Evolutionary conservation across 1,139 yeast genomes (phyloP), one percentile per base, ranked within the genome.

Genomic region (Yamadazyma dushanensis): DNA sequence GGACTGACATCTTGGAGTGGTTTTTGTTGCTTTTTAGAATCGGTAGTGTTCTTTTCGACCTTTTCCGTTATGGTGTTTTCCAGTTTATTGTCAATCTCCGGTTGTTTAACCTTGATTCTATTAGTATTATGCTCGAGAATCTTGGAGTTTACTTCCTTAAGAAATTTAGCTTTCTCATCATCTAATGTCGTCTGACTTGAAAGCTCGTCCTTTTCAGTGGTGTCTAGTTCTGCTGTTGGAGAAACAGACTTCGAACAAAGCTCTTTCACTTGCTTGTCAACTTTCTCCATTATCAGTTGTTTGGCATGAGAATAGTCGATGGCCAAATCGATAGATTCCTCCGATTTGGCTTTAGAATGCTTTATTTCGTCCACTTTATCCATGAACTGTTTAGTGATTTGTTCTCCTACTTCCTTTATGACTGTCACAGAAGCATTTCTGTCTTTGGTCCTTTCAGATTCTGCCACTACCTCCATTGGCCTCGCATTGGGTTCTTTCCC

Each of bases 391-490:
- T 46, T 38, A n/a, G 50, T 44, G 7, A 46, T 39, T 32, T 46
- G 48, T 22, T 44, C 39, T 3, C 49, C 50, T 17, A 46, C 50
- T 29, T 41, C 43, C 32, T 45, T 37, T 1, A 46, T 46, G n/a
- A 45, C 38, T 4, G 31, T 26, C n/a, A 25, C 32, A 6, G 32
- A 8, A 17, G 35, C 30, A 22, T 23, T 8, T 7, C 31, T 11
- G 24, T 16, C 20, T 13, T 20, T 25, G 5, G 10, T 18, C 9
- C 24, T 20, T 20, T 25, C 19, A 31, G 8, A 10, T 7, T 13
- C n/a, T 24, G 26, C 16, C 26, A 8, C 5, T 11, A 16, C 26
- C 14, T 24, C 26, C 22, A 7, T 7, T 8, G 7, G 22, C 22
- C 10, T 19, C 22, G 22, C 9, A 8, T 7, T 7, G 7, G 10